Conservation (phyloP, 768 basidiomycete genomes). For the Termitomyces sp. region DNA sequence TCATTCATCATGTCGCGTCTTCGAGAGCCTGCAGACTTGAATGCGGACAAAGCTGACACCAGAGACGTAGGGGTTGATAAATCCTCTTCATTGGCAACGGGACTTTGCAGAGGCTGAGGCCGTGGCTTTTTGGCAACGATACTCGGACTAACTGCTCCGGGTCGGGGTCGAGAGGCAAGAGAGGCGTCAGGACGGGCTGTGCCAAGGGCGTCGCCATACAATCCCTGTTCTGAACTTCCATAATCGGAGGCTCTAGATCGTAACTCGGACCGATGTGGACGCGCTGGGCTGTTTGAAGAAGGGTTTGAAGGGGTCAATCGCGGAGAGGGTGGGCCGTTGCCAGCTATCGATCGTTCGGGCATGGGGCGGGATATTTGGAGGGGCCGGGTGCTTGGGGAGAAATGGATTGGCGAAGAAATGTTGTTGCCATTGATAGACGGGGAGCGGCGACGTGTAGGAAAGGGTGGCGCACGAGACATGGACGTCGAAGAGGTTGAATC, state of each 20-base stretch:
- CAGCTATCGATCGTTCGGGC: constrained; percentile 48
- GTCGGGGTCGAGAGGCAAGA: constrained; percentile 5
- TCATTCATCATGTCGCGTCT: constrained; percentile 49
- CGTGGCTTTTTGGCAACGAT: constrained; percentile 16
- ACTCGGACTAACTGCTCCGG: constrained; percentile 11
- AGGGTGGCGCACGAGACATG: constrained; percentile 60
- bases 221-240: constrained; percentile 42
- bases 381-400: constrained; percentile 42
- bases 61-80: constrained; percentile 43
- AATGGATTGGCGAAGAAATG: constrained; percentile 30
- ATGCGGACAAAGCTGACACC: constrained; percentile 59
- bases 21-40: constrained; percentile 59
- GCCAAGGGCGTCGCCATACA: constrained; percentile 46
- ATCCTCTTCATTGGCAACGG: constrained; percentile 26
- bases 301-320: constrained; percentile 31
- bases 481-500: constrained; percentile 1
- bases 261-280: constrained; percentile 65
- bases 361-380: constrained; percentile 53
- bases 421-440: constrained; percentile 36
- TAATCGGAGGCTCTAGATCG: constrained; percentile 52
- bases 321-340: constrained; percentile 35
- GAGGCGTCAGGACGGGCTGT: constrained; percentile 34
- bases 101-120: constrained; percentile 29
- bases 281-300: constrained; percentile 47
- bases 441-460: constrained; percentile 49